Percentiles rank a stretch among this genome's conserved stretches.
These are phyloP conservation scores for Sclerotinia minor DNA, from an alignment of 2,329 filamentous ascomycete species.

Conservation along the genomic window DNA sequence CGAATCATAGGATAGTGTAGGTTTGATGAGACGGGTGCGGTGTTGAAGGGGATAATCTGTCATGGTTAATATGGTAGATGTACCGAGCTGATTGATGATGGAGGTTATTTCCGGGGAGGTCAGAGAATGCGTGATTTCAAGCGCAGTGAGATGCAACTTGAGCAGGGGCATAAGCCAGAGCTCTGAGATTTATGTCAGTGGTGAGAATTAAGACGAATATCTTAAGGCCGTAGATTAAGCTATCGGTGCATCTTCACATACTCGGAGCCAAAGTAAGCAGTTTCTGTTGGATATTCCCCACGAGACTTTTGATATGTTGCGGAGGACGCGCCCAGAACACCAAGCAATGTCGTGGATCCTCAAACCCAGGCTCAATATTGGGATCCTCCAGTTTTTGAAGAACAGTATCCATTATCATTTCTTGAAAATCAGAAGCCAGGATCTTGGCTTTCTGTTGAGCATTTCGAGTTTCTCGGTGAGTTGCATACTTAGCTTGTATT, in stretches of 20 bases:
- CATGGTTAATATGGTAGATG: slow-evolving; percentile 56
- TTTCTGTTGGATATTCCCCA: slow-evolving; percentile 66
- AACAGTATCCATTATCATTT: slow-evolving; percentile 74
- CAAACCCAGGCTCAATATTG: slow-evolving; percentile 64
- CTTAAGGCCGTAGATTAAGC: not conserved
- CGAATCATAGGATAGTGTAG: slow-evolving; percentile 79
- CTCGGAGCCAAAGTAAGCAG: slow-evolving; percentile 66
- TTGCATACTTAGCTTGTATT: slow-evolving; percentile 55
- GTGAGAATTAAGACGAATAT: not conserved
- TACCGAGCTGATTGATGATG: slow-evolving; percentile 59
- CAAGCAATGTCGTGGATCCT: slow-evolving; percentile 77
- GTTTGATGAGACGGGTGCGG: slow-evolving; percentile 75
- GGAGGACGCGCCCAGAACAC: slow-evolving; percentile 89
- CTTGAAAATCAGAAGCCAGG: slow-evolving; percentile 64
- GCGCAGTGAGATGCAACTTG: slow-evolving; percentile 78
- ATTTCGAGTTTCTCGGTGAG: slow-evolving; percentile 75
- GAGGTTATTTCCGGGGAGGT: slow-evolving; percentile 66
- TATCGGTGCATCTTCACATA: slow-evolving; percentile 48
- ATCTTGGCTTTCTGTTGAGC: slow-evolving; percentile 73
- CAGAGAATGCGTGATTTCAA: slow-evolving; percentile 82
- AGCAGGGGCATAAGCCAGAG: slow-evolving; percentile 84
- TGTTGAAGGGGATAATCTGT: slow-evolving; percentile 66
- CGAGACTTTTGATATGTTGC: slow-evolving; percentile 65
- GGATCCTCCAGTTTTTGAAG: slow-evolving; percentile 68
- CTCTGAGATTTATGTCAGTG: slow-evolving; percentile 48